Evolutionary conservation across 176 grass and related monocot genomes (phyloP).

Genomic region (Raddia distichophylla): DNA sequence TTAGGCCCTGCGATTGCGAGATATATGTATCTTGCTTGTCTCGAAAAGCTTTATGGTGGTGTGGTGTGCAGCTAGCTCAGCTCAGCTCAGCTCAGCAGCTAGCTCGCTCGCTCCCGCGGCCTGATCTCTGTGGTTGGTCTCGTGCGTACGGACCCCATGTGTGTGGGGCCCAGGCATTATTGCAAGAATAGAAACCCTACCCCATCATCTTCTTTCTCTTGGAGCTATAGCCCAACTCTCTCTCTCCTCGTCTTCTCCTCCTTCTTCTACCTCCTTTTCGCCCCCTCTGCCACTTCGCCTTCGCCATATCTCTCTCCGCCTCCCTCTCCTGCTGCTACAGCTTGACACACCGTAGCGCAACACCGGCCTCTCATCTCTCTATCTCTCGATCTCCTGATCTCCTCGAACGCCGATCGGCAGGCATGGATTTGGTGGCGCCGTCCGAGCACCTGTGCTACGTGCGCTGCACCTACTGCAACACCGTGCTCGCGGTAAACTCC

Average conservation of each 20-base stretch:
- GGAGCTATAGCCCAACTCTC: conserved; percentile 32
- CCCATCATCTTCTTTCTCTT: conserved; percentile 54
- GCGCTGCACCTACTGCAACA: conserved; percentile 95
- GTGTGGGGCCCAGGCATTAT: conserved; percentile 67
- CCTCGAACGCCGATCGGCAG: not conserved
- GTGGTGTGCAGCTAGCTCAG: not conserved
- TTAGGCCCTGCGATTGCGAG: not conserved
- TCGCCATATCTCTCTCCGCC: not conserved
- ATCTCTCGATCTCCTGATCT: too few species aligned
- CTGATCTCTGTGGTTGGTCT: conserved; percentile 44
- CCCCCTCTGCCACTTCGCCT: conserved; percentile 16
- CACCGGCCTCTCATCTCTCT: not conserved
- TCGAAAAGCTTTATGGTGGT: conserved; percentile 41
- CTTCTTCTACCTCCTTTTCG: not conserved
- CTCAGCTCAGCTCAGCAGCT: not conserved
- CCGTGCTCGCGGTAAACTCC: conserved; percentile 91
- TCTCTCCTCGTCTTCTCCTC: not conserved
- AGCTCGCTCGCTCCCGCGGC: not conserved
- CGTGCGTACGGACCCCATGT: conserved; percentile 52
- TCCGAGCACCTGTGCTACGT: conserved; percentile 86
- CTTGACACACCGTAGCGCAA: not conserved
- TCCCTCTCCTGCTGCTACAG: not conserved
- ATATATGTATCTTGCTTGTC: conserved; percentile 16
- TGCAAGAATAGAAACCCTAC: conserved; percentile 87
- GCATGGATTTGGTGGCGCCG: conserved; percentile 82